phyloP scores from a whole-genome alignment of 2,329 filamentous ascomycete genomes.

The Zarea fungicola region DNA sequence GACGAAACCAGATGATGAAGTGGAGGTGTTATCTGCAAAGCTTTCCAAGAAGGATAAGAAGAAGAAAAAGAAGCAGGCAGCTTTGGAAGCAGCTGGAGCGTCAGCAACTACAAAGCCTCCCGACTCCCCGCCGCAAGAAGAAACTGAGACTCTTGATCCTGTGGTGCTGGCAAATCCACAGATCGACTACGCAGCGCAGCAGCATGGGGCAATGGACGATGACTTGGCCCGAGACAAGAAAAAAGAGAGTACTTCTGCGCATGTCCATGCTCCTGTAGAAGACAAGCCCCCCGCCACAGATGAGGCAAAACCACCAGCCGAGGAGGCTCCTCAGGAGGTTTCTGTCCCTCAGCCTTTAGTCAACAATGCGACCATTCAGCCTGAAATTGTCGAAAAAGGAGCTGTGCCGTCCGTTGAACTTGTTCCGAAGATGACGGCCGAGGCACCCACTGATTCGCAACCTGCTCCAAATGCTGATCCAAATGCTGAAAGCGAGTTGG shows the following conservation, averaged over 20 bases:
- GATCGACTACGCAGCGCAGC: not conserved
- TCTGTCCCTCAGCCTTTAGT: too few relatives aligned
- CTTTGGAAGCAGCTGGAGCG: constrained; percentile 6
- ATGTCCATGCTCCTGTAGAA: not conserved
- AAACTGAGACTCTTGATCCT: not conserved
- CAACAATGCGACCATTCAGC: too few relatives aligned
- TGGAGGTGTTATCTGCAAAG: constrained; percentile 25
- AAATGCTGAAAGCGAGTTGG: not conserved
- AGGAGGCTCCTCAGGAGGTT: not conserved
- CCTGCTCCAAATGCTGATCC: too few relatives aligned
- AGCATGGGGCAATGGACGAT: constrained; percentile 1
- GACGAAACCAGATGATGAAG: constrained; percentile 22
- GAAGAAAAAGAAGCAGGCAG: constrained; percentile 21
- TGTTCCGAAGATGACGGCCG: too few relatives aligned
- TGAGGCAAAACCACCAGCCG: not conserved
- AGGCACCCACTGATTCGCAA: not conserved
- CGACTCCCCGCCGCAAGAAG: not conserved
- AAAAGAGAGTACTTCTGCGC: constrained; percentile 1
- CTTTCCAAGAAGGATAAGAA: constrained; percentile 28
- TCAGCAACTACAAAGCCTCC: not conserved
- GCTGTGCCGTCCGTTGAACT: not conserved
- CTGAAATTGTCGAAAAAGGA: constrained; percentile 24
- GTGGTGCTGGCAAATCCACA: not conserved
- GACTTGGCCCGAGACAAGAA: constrained; percentile 17
- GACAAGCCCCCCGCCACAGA: not conserved